These are phyloP conservation scores for Arachis monticola DNA, from an alignment of 331 rosid species.

Conservation along the genomic window DNA sequence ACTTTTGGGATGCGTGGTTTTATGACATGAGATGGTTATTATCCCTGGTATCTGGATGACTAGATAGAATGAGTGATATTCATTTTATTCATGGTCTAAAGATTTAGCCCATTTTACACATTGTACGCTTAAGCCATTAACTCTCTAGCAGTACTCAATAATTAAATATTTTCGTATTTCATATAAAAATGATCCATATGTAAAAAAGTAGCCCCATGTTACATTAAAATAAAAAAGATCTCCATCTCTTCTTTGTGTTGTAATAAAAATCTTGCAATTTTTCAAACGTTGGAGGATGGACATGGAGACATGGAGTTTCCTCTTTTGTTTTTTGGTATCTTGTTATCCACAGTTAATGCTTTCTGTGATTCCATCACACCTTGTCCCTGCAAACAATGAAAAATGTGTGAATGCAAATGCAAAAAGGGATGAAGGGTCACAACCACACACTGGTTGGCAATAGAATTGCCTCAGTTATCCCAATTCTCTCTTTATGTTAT, in stretches of 20 bases:
- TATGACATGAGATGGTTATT: too few relatives aligned
- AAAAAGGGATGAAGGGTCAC: neutral
- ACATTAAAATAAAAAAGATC: neutral
- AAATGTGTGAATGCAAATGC: slow-evolving; percentile 13
- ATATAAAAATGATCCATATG: too few relatives aligned
- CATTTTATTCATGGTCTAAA: too few relatives aligned
- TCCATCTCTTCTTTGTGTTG: neutral
- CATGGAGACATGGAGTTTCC: neutral
- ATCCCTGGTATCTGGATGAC: too few relatives aligned
- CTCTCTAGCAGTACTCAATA: too few relatives aligned
- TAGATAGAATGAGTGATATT: too few relatives aligned
- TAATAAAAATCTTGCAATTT: neutral
- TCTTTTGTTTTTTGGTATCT: neutral
- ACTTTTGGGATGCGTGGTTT: too few relatives aligned
- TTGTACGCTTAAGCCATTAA: too few relatives aligned
- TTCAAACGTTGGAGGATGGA: slow-evolving; percentile 5
- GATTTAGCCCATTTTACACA: too few relatives aligned
- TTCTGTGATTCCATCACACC: neutral
- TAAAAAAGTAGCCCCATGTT: too few relatives aligned
- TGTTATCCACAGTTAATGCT: neutral
- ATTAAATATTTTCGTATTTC: too few relatives aligned
- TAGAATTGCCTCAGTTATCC: slow-evolving; percentile 15
- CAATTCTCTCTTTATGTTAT: neutral
- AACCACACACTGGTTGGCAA: slow-evolving; percentile 4
- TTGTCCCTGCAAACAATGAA: neutral